These are phyloP conservation scores for Aethionema arabicum DNA, from an alignment of 345 rosid genomes.

Conservation along the genomic window DNA sequence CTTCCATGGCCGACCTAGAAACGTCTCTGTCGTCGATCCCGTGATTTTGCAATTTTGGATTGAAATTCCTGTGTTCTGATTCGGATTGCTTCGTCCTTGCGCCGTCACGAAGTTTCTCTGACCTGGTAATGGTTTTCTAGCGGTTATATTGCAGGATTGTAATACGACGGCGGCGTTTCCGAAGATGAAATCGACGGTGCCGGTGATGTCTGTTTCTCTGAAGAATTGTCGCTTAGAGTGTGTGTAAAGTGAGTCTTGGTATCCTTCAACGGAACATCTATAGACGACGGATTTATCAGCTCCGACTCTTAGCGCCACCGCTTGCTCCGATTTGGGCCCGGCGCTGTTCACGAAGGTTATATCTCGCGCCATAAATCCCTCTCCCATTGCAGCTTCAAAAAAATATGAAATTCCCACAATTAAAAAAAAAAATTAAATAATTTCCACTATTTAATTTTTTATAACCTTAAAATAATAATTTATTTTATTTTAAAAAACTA, in stretches of 20 bases:
- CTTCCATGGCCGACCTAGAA: constrained; percentile 71
- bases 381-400: constrained; percentile 52
- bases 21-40: constrained; percentile 45
- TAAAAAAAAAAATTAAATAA: too few relatives aligned
- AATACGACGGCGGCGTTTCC: constrained; percentile 63
- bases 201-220: constrained; percentile 45
- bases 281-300: constrained; percentile 49
- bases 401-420: not conserved
- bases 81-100: constrained; percentile 54
- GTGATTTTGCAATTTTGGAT: constrained; percentile 53
- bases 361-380: constrained; percentile 55
- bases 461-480: too few relatives aligned
- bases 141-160: constrained; percentile 55
- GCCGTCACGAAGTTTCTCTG: constrained; percentile 62
- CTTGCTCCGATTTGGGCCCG: constrained; percentile 56
- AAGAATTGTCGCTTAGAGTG: constrained; percentile 61
- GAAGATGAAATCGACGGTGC: constrained; percentile 68
- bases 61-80: constrained; percentile 58
- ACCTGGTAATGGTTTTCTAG: constrained; percentile 44
- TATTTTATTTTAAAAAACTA: not conserved
- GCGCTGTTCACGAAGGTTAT: constrained; percentile 64
- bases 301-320: constrained; percentile 64
- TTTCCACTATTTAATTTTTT: not conserved
- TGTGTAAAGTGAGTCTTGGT: constrained; percentile 65
- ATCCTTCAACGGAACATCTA: constrained; percentile 47